A percentile compares a stretch with the other conserved stretches of the same genome.
phyloP scores from a whole-genome alignment of 2,329 filamentous ascomycete species.

The Hypoxylon sp. region DNA sequence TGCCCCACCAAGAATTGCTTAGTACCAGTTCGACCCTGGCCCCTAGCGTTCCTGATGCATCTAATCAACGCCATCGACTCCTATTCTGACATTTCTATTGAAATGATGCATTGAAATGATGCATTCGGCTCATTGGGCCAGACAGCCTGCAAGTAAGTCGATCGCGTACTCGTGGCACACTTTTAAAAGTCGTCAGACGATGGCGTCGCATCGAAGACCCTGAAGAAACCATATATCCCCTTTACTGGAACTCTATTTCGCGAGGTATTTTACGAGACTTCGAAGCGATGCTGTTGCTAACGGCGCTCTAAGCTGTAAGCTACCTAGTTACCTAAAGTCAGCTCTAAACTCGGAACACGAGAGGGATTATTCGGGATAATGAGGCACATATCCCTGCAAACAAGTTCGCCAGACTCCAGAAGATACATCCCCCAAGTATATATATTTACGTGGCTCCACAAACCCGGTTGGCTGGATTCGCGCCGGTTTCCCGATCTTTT shows the following conservation, averaged over 20 bases:
- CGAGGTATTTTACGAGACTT: slow-evolving; percentile 1
- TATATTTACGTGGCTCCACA: slow-evolving; percentile 34
- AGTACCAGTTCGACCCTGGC: slow-evolving; percentile 4
- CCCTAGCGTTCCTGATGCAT: slow-evolving; percentile 38
- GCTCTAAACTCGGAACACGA: slow-evolving; percentile 21
- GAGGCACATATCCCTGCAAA: slow-evolving; percentile 5
- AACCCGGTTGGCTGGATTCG: slow-evolving; percentile 29
- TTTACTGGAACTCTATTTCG: slow-evolving; percentile 14
- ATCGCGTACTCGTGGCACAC: slow-evolving; percentile 43
- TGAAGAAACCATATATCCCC: not conserved
- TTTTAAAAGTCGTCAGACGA: slow-evolving; percentile 11
- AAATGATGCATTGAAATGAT: slow-evolving; percentile 23
- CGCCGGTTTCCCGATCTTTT: slow-evolving; percentile 25
- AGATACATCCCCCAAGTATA: slow-evolving; percentile 2
- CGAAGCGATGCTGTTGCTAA: slow-evolving; percentile 8
- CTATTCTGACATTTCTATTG: slow-evolving; percentile 28
- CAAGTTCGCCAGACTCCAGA: not conserved
- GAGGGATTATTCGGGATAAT: slow-evolving; percentile 1
- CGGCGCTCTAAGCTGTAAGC: slow-evolving; percentile 12
- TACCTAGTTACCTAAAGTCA: not conserved
- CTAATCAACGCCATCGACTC: slow-evolving; percentile 11
- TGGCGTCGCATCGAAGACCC: slow-evolving; percentile 18
- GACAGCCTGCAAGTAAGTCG: slow-evolving; percentile 28
- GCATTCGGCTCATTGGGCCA: slow-evolving; percentile 31
- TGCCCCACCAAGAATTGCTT: slow-evolving; percentile 9